Evolutionary conservation across 345 rosid species (phyloP).

Genomic region (Kandelia obovata): DNA sequence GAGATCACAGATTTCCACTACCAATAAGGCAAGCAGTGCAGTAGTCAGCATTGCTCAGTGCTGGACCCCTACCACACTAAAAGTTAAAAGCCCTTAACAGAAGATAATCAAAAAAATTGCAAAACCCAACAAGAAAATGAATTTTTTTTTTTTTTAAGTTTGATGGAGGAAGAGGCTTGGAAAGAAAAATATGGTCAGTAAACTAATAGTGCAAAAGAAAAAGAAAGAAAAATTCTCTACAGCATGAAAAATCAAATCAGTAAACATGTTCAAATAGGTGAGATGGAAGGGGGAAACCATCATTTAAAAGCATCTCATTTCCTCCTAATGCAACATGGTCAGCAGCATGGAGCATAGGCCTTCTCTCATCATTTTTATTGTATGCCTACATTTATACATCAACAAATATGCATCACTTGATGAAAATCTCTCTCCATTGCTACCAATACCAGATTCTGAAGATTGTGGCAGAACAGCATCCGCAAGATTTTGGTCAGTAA

Average conservation of each 20-base stretch:
- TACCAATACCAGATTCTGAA: constrained; percentile 39
- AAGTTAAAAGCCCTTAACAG: constrained; percentile 9
- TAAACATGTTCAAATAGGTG: constrained; percentile 46
- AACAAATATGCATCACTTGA: constrained; percentile 94
- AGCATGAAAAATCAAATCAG: too few relatives aligned
- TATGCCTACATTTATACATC: constrained; percentile 71
- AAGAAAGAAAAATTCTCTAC: too few relatives aligned
- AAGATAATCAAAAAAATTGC: constrained; percentile 23
- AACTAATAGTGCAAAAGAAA: too few relatives aligned
- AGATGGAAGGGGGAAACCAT: constrained; percentile 54
- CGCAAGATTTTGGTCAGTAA: too few relatives aligned
- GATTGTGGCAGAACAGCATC: constrained; percentile 27
- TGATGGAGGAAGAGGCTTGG: neutral
- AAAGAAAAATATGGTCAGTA: neutral
- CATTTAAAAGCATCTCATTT: constrained; percentile 32
- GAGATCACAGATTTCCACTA: constrained; percentile 62
- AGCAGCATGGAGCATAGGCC: constrained; percentile 19
- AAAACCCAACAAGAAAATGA: neutral
- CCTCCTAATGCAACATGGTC: constrained; percentile 24
- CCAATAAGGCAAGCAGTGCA: constrained; percentile 77
- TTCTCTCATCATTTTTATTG: constrained; percentile 37
- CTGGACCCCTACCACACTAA: constrained; percentile 79
- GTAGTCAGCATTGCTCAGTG: constrained; percentile 59
- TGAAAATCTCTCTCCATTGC: constrained; percentile 55
- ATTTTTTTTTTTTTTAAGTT: too few relatives aligned